Evolutionary conservation across 257 asterid species (phyloP), one percentile per base, ranked within the genome.

Genomic region (Plantago major): DNA sequence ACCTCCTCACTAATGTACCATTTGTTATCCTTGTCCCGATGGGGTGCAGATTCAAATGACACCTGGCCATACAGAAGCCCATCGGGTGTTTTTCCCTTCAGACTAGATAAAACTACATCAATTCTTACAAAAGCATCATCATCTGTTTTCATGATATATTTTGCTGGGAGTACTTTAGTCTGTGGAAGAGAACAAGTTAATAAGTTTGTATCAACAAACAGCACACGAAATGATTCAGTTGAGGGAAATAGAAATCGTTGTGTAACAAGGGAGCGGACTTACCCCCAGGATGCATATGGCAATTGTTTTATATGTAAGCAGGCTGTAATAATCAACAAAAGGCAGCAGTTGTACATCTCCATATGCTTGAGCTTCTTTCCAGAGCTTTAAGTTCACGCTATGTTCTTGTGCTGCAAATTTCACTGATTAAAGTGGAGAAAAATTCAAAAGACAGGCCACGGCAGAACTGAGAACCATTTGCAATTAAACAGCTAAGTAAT

Each of bases 61-160:
- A 92, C 81, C n/a, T 51, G 90, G 51, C 97, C 99, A 58, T 74
- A 89, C 12, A 92, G 58, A 19, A 84, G 77, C 43, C 94, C 93
- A 11, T 65, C 60, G 10, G 78, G 46, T 11, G 69, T 52, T 72
- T 83, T 84, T 48, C 77, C 91, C 67, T 81, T 82, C 52, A 92
- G 86, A 67, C 82, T 83, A 15, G 79, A 71, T 40, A 89, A 42
- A 56, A 89, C 83, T 79, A 83, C 95, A 77, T 86, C 90, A n/a
- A 92, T 79, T 82, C 99, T 84, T 48, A 92, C 94, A 75, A 92
- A 89, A 48, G 99, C 97, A 67, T 92, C 97, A n/a, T 92, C 99
- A 0, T 92, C 99, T 59, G 89, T 86, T 76, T 92, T 92, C 99
- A 92, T 86, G 11, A 92, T 78, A 66, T 76, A 89, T 67, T 80